Conservation (phyloP, 148 eudicot genomes). For the Vaccinium vitisidaea region DNA sequence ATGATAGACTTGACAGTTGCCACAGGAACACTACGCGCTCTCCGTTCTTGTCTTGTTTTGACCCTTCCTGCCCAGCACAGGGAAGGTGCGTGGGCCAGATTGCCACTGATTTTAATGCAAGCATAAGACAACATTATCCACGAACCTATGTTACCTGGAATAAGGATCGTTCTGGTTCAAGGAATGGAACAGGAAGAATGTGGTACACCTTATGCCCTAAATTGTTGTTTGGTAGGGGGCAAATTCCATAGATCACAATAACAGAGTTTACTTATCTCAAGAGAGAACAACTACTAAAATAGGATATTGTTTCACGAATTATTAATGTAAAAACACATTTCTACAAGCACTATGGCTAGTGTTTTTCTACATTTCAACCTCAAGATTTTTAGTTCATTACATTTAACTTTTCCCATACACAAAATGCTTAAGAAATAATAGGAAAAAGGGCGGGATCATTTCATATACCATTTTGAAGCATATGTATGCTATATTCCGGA, state of each 20-base stretch:
- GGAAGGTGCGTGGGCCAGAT: background rate
- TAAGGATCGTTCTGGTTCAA: background rate
- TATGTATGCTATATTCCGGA: background rate
- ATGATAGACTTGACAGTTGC: background rate
- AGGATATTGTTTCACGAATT: background rate
- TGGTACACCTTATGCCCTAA: background rate
- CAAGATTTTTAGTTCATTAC: background rate
- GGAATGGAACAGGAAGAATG: background rate
- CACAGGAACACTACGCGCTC: background rate
- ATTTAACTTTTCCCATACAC: background rate
- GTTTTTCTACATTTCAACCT: too few species aligned
- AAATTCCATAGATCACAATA: background rate
- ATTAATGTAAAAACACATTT: background rate
- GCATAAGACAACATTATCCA: background rate
- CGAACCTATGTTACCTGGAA: background rate
- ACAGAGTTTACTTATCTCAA: background rate
- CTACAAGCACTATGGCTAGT: background rate
- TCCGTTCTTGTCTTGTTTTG: background rate
- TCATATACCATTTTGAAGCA: background rate
- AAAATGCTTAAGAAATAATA: background rate
- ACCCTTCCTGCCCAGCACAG: background rate
- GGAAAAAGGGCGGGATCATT: background rate
- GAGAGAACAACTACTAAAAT: background rate
- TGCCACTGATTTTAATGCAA: conserved; percentile 2
- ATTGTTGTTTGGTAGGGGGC: background rate